Evolutionary conservation across 768 basidiomycete species (phyloP).

Genomic region (Hypholoma sublateritium): DNA sequence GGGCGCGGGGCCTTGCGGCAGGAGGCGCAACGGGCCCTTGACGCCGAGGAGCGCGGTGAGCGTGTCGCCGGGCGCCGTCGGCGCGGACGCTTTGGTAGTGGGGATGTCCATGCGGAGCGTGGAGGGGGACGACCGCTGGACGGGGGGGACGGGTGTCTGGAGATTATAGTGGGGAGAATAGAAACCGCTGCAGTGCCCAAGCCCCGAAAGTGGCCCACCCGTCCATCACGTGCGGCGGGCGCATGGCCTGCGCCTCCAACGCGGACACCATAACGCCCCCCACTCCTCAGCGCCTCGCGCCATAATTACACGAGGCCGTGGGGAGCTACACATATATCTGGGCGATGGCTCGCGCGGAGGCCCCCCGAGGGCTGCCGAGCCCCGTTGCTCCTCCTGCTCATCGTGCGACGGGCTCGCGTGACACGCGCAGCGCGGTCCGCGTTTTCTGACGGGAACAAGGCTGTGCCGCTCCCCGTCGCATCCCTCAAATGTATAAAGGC

Average conservation of each 20-base stretch:
- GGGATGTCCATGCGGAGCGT: slow-evolving; percentile 36
- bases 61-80: slow-evolving; percentile 26
- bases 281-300: not conserved
- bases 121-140: slow-evolving; percentile 9
- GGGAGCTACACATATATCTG: not conserved
- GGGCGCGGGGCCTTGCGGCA: slow-evolving; percentile 62
- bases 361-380: too few species aligned
- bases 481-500: slow-evolving; percentile 1
- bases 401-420: too few species aligned
- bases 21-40: slow-evolving; percentile 61
- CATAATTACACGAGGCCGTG: not conserved
- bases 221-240: slow-evolving; percentile 12
- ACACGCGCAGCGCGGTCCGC: too few species aligned
- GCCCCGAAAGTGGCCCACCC: slow-evolving; percentile 17
- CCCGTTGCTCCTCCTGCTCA: too few species aligned
- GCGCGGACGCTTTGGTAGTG: slow-evolving; percentile 33
- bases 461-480: slow-evolving; percentile 6
- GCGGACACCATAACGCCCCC: not conserved
- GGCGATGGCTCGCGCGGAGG: too few species aligned
- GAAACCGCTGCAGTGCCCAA: slow-evolving; percentile 14
- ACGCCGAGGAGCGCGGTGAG: slow-evolving; percentile 61
- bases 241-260: slow-evolving; percentile 1
- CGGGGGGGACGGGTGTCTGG: slow-evolving; percentile 12
- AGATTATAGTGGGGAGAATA: slow-evolving; percentile 15
- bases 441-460: not conserved